Evolutionary conservation across 768 basidiomycete genomes (phyloP).

Genomic region (Mycena leptocephala): DNA sequence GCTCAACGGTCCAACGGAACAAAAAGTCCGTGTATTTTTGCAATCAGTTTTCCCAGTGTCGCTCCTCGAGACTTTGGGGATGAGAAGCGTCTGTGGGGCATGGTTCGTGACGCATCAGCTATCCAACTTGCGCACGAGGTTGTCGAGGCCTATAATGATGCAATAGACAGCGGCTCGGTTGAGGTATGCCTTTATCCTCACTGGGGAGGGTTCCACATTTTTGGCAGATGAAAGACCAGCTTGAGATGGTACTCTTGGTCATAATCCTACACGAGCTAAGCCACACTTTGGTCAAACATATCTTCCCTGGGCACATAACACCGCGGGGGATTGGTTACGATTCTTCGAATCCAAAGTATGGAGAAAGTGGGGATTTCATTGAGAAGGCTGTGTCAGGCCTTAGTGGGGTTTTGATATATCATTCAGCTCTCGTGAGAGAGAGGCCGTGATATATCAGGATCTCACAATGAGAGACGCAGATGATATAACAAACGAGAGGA

Average conservation of each 20-base stretch:
- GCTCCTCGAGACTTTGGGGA: background rate
- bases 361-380: background rate
- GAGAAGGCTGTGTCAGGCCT: no score
- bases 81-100: background rate
- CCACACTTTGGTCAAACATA: background rate
- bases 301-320: background rate
- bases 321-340: background rate
- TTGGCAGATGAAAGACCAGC: background rate
- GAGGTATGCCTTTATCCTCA: background rate
- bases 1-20: background rate
- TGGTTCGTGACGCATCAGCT: background rate
- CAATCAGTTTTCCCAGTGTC: background rate
- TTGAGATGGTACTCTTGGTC: background rate
- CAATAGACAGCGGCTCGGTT: background rate
- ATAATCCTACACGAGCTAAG: background rate
- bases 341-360: background rate
- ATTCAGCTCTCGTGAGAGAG: no score
- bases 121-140: background rate
- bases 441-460: no score
- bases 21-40: background rate
- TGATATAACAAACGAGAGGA: no score
- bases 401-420: no score
- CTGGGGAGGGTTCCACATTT: background rate
- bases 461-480: no score
- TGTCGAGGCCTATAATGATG: background rate